Conservation (phyloP, 2,329 filamentous ascomycete species). For the Epichloe sp. region DNA sequence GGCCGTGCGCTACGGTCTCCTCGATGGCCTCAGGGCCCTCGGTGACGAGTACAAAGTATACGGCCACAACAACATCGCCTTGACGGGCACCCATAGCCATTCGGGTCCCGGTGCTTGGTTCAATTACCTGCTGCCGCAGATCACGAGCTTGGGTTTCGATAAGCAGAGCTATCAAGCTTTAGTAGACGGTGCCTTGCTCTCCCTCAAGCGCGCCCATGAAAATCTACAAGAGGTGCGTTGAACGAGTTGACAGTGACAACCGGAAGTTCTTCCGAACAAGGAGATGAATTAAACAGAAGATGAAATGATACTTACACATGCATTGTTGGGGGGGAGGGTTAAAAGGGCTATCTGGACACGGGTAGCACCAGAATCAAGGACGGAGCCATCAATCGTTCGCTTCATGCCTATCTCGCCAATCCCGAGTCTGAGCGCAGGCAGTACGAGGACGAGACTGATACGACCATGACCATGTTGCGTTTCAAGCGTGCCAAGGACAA, state of each 20-base stretch:
- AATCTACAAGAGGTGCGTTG: slow-evolving; percentile 27
- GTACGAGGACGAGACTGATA: slow-evolving; percentile 46
- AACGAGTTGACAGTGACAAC: slow-evolving; percentile 2
- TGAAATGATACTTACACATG: neutral
- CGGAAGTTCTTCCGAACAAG: too few relatives aligned
- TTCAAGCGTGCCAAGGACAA: slow-evolving; percentile 62
- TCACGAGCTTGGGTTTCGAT: slow-evolving; percentile 77
- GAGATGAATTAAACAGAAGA: neutral
- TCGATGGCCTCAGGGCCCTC: slow-evolving; percentile 56
- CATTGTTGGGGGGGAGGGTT: too few relatives aligned
- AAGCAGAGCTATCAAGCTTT: slow-evolving; percentile 80
- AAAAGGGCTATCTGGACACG: slow-evolving; percentile 52
- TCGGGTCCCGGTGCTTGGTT: slow-evolving; percentile 85
- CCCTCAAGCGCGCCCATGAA: slow-evolving; percentile 66
- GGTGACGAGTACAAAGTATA: slow-evolving; percentile 66
- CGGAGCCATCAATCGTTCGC: slow-evolving; percentile 79
- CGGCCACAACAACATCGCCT: slow-evolving; percentile 66
- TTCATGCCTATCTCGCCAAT: slow-evolving; percentile 80
- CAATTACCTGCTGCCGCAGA: slow-evolving; percentile 86
- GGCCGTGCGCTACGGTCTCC: slow-evolving; percentile 73
- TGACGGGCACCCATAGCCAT: slow-evolving; percentile 89
- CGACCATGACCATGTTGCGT: slow-evolving; percentile 59
- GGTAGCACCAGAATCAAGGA: slow-evolving; percentile 57
- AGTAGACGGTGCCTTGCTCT: slow-evolving; percentile 71
- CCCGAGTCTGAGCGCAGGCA: slow-evolving; percentile 58